Evolutionary conservation across 1,284 basidiomycete genomes (phyloP), one percentile per base, ranked within the genome.

Genomic region (Tylopilus sp.): DNA sequence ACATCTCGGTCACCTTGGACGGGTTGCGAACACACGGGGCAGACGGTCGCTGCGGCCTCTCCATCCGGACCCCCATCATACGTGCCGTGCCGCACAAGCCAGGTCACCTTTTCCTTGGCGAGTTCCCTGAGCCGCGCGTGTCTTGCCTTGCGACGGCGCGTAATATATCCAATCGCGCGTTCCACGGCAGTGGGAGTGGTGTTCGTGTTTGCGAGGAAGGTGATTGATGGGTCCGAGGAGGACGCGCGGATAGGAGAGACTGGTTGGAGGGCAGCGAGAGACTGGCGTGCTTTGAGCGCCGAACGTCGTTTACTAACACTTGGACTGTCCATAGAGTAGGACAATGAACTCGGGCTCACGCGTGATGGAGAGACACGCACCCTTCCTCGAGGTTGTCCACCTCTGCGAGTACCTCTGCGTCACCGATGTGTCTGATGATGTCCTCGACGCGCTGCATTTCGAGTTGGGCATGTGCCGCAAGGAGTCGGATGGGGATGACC

Each of bases 1-100:
- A 87, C 80, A 54, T 88, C 87, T 37, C 74, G 70, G 57, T 88
- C 86, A 2, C 86, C 86, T 35, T 65, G 68, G 1, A 88, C 72
- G 15, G 66, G 65, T 44, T 69, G 68, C 38, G 73, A 67, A 62
- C 87, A 90, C 24, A 90, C 77, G 1, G 87, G 88, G 59, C 87
- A 90, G 10, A 73, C 59, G 17, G 77, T 72, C 21, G 73, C 74
- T 41, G 71, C 71, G 1, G 64, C 68, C 33, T 64, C 68, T 59
- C 52, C 34, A 58, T 51, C 55, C 55, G 58, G 68, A 62, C 2
- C 34, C 56, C 68, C 62, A 21, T 17, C 30, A 30, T 26, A 30
- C 9, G 29, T 14, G 5, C 17, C 15, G 24, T 44, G 37, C 2
- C 28, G 42, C 35, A 38, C 58, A 58, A 52, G 66, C 67, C 55